Evolutionary conservation across 768 basidiomycete genomes (phyloP), one percentile per base, ranked within the genome.

Genomic region (Tubosaeta brunneosetosa): DNA sequence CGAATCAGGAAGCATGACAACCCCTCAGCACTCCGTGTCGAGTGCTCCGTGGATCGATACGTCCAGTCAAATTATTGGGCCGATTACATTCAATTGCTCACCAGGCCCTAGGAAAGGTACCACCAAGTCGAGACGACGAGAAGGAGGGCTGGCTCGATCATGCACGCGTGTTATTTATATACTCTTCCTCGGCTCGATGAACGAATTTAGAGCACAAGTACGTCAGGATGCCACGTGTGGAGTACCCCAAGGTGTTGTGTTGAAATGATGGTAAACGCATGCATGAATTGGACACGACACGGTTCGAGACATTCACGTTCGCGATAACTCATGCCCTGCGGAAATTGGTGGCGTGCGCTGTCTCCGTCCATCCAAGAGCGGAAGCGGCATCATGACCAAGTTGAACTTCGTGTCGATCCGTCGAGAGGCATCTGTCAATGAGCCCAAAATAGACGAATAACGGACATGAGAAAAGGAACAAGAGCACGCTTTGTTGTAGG

Each of bases 361-460:
- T 43, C 26, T 43, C 13, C 25, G 41, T 43, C 7, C 41, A 42
- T 42, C 8, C 16, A 38, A 40, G 19, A 10, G 17, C 17, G 22
- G n/a, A 37, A 16, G 36, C 36, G 36, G 36, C 6, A 25, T 26
- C 41, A 41, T 41, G 22, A 22, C 22, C 22, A 40, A n/a, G 37
- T 37, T 32, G 26, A 27, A 5, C 47, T 40, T 60, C 17, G 48
- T 17, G 33, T 44, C 53, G 40, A 52, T 42, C 37, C 13, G 12
- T 41, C 2, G 19, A 48, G 45, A 44, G 14, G 29, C 13, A 5
- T 42, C 41, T 42, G 41, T 42, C 25, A 42, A 42, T 14, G 6
- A 27, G 27, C 43, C 11, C n/a, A 44, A 44, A 44, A 44, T 44
- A 44, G 43, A 26, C n/a, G 29, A 29, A 44, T n/a, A 17, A 3